Conservation (phyloP, 495 filamentous ascomycete genomes). For the Extremus antarcticus region DNA sequence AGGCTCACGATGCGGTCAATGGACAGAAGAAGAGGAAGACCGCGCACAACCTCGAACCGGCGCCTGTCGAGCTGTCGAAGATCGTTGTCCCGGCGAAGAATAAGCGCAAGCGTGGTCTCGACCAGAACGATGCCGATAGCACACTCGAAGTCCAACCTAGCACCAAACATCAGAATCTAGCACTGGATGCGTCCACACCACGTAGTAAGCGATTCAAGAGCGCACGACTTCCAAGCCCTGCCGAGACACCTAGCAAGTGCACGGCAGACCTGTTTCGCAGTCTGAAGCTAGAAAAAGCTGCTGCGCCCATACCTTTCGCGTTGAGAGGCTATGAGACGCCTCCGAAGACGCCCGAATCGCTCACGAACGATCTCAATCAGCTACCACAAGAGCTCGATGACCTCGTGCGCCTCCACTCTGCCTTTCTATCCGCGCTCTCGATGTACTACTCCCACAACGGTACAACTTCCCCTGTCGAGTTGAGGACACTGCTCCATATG, state of each 20-base stretch:
- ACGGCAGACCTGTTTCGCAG: slow-evolving; percentile 13
- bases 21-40: slow-evolving; percentile 15
- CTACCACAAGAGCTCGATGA: slow-evolving; percentile 46
- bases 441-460: slow-evolving; percentile 57
- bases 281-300: background rate
- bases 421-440: slow-evolving; percentile 48
- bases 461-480: slow-evolving; percentile 44
- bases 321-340: slow-evolving; percentile 7
- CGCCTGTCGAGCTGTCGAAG: background rate
- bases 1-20: background rate
- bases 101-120: slow-evolving; percentile 9
- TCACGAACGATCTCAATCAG: background rate
- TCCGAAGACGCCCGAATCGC: slow-evolving; percentile 4
- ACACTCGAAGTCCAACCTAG: background rate
- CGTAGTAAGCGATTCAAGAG: slow-evolving; percentile 15
- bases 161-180: slow-evolving; percentile 1
- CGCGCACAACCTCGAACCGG: background rate
- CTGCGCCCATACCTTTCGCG: slow-evolving; percentile 9
- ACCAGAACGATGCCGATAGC: background rate
- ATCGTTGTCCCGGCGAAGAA: background rate
- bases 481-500: slow-evolving; percentile 43
- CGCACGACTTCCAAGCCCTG: slow-evolving; percentile 7
- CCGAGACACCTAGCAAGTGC: slow-evolving; percentile 13
- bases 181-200: background rate
- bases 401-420: slow-evolving; percentile 44